phyloP scores from a whole-genome alignment of 768 basidiomycete species.

The Kwoniella newhampshirensis region DNA sequence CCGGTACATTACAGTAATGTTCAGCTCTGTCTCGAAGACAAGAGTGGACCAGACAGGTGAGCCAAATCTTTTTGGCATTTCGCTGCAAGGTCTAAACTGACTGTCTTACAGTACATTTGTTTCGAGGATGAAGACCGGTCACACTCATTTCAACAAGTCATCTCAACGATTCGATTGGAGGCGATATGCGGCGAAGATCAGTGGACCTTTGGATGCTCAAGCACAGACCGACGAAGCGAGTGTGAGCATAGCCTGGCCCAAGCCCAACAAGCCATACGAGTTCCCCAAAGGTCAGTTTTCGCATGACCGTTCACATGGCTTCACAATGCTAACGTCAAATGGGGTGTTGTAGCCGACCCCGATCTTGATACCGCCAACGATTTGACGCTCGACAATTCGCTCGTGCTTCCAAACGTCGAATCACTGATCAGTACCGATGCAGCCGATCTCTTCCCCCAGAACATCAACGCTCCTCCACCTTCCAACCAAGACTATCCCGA shows the following conservation, averaged over 20 bases:
- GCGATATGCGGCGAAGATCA: conserved; percentile 41
- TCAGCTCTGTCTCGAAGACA: conserved; percentile 45
- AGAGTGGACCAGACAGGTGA: conserved; percentile 20
- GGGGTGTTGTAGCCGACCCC: conserved; percentile 8
- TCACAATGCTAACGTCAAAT: background rate
- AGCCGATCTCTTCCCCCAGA: conserved; percentile 16
- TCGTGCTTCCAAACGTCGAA: conserved; percentile 10
- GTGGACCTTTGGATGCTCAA: conserved; percentile 16
- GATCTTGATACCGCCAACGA: conserved; percentile 19
- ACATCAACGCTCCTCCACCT: conserved; percentile 21
- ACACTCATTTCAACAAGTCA: conserved; percentile 34
- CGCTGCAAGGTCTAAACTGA: too few species aligned
- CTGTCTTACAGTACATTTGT: conserved; percentile 37
- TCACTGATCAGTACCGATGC: conserved; percentile 11
- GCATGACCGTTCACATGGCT: background rate
- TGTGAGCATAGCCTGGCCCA: conserved; percentile 39
- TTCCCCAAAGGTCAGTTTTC: conserved; percentile 10
- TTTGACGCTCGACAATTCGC: conserved; percentile 6
- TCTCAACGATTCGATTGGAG: conserved; percentile 34
- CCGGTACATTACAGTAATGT: conserved; percentile 52
- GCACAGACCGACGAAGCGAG: conserved; percentile 23
- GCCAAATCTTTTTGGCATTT: too few species aligned
- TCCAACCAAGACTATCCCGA: conserved; percentile 22
- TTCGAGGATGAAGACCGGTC: conserved; percentile 38
- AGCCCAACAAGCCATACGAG: conserved; percentile 17